Base-by-base conservation (phyloP, 306 rosid species). In the Vigna radiata region DNA sequence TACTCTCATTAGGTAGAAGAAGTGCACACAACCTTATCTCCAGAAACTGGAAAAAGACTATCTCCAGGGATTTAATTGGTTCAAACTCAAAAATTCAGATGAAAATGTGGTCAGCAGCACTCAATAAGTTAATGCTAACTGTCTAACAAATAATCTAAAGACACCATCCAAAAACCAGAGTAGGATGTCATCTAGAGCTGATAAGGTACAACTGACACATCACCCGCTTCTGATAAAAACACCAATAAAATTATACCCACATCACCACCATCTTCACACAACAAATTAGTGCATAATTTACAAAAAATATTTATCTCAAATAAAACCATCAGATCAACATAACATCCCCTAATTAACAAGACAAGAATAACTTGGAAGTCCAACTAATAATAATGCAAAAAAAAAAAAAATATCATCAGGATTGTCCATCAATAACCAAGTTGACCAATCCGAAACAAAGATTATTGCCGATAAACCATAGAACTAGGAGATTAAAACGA, bases 391-490 rank as follows among this genome's bases (percentile, higher is more conserved):
- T 1, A 37, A 37, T 0, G 7, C 8, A 53, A 12, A 4, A 64
- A 58, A 4, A 53, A 12, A 4, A 64, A 58, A 4, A 31, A 3
- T n/a, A 46, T 7, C 58, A 46, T 15, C 18, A 63, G 16, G 8
- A 63, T 9, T 17, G 33, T 33, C 18, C 49, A 63, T 63, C 15
- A 58, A 78, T 14, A 23, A 23, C 16, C 3, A 29, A 69, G 72
- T 61, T 60, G 77, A 70, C 23, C 77, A 79, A 52, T 61, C 19
- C n/a, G 18, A 48, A 68, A 58, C 15, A 48, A 17, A 13, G 16
- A n/a, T 6, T 0, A 15, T 27, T 6, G 43, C 12, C 19, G 25
- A 62, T 31, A 27, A 59, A 27, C 25, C 14, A 27, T 6, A 27
- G 18, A 27, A 36, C 23, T 60, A 12, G 1, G 3, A 56, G 36